These are phyloP conservation scores for Boletus tylopilopsis DNA, from an alignment of 768 basidiomycete species.

Conservation along the genomic window DNA sequence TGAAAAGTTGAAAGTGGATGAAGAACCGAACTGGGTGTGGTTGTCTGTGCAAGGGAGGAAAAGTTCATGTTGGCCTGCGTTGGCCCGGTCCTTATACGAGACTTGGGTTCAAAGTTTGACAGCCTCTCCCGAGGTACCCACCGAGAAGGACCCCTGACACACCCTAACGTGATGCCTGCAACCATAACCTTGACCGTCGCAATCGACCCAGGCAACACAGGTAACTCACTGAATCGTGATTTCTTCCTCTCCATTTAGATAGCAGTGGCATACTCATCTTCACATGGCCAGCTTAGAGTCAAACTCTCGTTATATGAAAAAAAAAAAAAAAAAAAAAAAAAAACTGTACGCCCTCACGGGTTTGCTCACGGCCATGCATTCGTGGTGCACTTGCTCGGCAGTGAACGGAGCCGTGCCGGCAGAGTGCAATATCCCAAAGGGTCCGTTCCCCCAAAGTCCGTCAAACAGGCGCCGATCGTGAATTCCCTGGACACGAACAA, in stretches of 20 bases:
- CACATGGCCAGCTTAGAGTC: too few species aligned
- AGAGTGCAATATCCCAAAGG: too few species aligned
- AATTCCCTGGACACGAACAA: too few species aligned
- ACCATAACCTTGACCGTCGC: not conserved
- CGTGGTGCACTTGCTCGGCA: too few species aligned
- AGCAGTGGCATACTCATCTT: not conserved
- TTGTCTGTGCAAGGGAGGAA: slow-evolving; percentile 40
- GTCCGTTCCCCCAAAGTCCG: not conserved
- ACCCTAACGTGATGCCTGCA: slow-evolving; percentile 18
- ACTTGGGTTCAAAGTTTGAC: slow-evolving; percentile 18
- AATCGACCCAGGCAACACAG: not conserved
- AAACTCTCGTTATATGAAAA: too few species aligned
- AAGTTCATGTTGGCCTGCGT: slow-evolving; percentile 48
- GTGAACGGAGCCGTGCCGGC: too few species aligned
- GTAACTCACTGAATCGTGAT: too few species aligned
- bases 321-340: too few species aligned
- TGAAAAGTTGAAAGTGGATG: slow-evolving; percentile 6
- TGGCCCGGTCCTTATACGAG: slow-evolving; percentile 61
- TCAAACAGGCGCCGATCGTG: too few species aligned
- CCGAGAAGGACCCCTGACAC: slow-evolving; percentile 29
- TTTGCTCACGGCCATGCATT: too few species aligned
- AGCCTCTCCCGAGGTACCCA: slow-evolving; percentile 18
- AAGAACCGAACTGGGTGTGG: slow-evolving; percentile 27
- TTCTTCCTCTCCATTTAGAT: too few species aligned
- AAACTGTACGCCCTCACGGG: too few species aligned